A percentile compares a stretch with the other conserved stretches of the same genome.
Conservation (phyloP, 2,329 filamentous ascomycete species). For the Epichloe sibirici region DNA sequence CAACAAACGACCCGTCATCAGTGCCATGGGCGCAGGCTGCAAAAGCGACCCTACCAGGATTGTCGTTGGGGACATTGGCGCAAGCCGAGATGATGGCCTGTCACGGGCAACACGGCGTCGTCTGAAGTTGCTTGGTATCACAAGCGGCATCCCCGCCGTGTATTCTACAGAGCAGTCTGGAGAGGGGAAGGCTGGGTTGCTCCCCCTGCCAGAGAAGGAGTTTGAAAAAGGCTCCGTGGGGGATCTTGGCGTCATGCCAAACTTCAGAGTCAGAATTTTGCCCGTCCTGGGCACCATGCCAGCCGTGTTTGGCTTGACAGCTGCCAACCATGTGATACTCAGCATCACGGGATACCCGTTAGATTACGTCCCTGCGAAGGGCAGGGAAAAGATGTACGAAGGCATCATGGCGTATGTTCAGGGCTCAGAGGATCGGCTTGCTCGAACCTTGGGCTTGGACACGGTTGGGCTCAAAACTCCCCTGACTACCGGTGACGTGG, state of each 20-base stretch:
- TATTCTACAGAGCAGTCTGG: constrained; percentile 86
- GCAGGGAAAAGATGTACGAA: constrained; percentile 85
- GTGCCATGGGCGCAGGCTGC: constrained; percentile 91
- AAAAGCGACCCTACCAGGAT: constrained; percentile 80
- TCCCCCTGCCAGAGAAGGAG: constrained; percentile 86
- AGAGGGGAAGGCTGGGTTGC: constrained; percentile 78
- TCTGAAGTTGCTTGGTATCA: constrained; percentile 66
- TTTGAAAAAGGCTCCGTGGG: constrained; percentile 75
- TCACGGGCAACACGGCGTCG: constrained; percentile 73
- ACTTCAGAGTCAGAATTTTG: constrained; percentile 89
- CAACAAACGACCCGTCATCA: constrained; percentile 69
- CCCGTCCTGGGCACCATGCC: constrained; percentile 96
- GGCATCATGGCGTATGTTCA: constrained; percentile 66
- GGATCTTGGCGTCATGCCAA: constrained; percentile 77
- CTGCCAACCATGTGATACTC: constrained; percentile 87
- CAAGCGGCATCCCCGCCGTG: constrained; percentile 77
- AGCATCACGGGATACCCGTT: constrained; percentile 71
- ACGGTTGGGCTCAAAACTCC: constrained; percentile 60
- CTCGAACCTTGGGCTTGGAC: constrained; percentile 28
- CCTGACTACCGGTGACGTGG: constrained; percentile 67
- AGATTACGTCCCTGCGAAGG: constrained; percentile 71
- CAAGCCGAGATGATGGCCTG: constrained; percentile 76
- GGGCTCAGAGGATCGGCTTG: constrained; percentile 64
- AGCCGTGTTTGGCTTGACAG: constrained; percentile 82
- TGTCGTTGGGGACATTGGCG: constrained; percentile 81